These are phyloP conservation scores for Boletus speciosus DNA, from an alignment of 768 basidiomycete genomes.

Conservation along the genomic window DNA sequence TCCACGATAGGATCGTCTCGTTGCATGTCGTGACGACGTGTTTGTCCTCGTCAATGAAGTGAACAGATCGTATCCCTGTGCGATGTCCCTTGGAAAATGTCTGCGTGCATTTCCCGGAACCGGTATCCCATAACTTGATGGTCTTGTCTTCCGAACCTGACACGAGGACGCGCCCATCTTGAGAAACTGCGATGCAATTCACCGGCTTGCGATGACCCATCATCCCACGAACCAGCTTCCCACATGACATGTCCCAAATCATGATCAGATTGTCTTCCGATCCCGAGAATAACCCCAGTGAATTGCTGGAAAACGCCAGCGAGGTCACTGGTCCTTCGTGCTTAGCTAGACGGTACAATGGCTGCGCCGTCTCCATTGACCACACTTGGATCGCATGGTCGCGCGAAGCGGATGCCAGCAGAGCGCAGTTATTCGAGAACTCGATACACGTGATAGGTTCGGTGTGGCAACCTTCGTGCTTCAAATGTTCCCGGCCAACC, in stretches of 20 bases:
- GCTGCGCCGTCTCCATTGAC: slow-evolving; percentile 15
- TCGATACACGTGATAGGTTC: slow-evolving; percentile 14
- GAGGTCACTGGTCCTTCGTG: slow-evolving; percentile 20
- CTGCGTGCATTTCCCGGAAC: slow-evolving; percentile 11
- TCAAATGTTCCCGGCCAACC: slow-evolving; percentile 16
- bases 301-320: slow-evolving; percentile 23
- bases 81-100: slow-evolving; percentile 14
- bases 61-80: slow-evolving; percentile 10
- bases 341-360: slow-evolving; percentile 5
- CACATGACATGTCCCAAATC: slow-evolving; percentile 21
- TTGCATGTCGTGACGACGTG: slow-evolving; percentile 8
- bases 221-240: slow-evolving; percentile 15
- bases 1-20: slow-evolving; percentile 8
- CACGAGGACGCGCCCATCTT: slow-evolving; percentile 12
- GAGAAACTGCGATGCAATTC: slow-evolving; percentile 19
- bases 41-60: slow-evolving; percentile 11
- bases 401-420: slow-evolving; percentile 19
- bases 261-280: slow-evolving; percentile 22
- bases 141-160: slow-evolving; percentile 27
- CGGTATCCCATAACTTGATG: slow-evolving; percentile 22
- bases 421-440: slow-evolving; percentile 1
- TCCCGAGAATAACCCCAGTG: slow-evolving; percentile 19
- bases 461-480: slow-evolving; percentile 9
- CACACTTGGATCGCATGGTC: slow-evolving; percentile 21
- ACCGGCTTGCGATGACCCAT: slow-evolving; percentile 1